phyloP scores from a whole-genome alignment of 192 early-diverging fungal species.

The Physocladia obscura region DNA sequence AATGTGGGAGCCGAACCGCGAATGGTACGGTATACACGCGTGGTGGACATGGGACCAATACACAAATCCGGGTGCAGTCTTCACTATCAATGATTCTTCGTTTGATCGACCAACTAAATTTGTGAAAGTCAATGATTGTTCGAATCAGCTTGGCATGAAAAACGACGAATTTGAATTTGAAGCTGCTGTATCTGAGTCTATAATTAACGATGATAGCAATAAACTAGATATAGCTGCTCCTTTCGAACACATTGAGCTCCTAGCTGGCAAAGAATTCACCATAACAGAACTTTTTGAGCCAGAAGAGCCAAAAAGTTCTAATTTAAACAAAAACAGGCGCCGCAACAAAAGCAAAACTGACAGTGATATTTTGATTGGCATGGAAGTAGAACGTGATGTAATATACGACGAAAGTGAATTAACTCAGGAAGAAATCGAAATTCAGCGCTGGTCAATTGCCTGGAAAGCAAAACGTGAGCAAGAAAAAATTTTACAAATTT shows the following conservation, averaged over 20 bases:
- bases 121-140: background rate
- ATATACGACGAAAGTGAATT: slow-evolving; percentile 32
- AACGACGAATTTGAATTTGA: background rate
- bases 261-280: background rate
- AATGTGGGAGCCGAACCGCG: slow-evolving; percentile 23
- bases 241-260: background rate
- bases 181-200: background rate
- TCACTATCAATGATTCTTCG: too few species aligned
- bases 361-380: slow-evolving; percentile 7
- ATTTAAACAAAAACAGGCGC: background rate
- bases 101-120: background rate
- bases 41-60: slow-evolving; percentile 28
- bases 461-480: slow-evolving; percentile 26
- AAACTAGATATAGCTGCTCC: background rate
- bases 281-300: slow-evolving; percentile 9
- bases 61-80: background rate
- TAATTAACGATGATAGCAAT: background rate
- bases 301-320: background rate
- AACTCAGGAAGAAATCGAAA: slow-evolving; percentile 26
- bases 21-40: slow-evolving; percentile 1
- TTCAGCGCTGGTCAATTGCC: slow-evolving; percentile 23
- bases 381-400: slow-evolving; percentile 25
- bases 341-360: background rate
- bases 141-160: too few species aligned
- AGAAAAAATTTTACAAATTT: too few species aligned